These are phyloP conservation scores for Prunus armeniaca DNA, from an alignment of 306 rosid genomes.

Conservation along the genomic window DNA sequence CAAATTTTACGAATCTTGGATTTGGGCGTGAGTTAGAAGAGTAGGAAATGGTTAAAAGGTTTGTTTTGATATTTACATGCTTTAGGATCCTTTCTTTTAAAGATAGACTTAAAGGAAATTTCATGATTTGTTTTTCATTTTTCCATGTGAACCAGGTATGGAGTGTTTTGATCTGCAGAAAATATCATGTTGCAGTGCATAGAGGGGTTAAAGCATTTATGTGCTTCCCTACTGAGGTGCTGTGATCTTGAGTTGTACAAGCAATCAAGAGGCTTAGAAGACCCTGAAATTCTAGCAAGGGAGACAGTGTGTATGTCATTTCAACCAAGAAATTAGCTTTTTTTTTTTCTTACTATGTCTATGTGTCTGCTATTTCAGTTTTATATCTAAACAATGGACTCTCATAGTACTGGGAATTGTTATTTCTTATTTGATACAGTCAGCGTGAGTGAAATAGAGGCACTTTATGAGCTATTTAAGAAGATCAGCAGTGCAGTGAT, in stretches of 20 bases:
- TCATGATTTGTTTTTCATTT: constrained; percentile 13
- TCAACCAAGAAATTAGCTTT: constrained; percentile 5
- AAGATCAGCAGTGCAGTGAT: constrained; percentile 96
- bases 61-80: constrained; percentile 3
- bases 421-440: constrained; percentile 46
- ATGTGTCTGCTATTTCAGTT: not conserved
- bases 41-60: constrained; percentile 83
- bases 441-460: constrained; percentile 97
- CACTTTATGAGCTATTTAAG: constrained; percentile 95
- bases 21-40: constrained; percentile 32
- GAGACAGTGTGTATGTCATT: constrained; percentile 85
- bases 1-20: constrained; percentile 23
- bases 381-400: not conserved
- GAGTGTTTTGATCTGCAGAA: constrained; percentile 57
- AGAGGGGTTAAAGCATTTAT: constrained; percentile 59
- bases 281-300: constrained; percentile 85
- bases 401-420: constrained; percentile 9
- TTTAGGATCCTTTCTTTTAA: constrained; percentile 4
- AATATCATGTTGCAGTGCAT: constrained; percentile 85
- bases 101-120: constrained; percentile 13
- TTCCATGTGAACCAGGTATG: constrained; percentile 53
- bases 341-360: not conserved
- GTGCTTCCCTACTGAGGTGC: constrained; percentile 62
- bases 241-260: constrained; percentile 75
- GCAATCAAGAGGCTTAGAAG: constrained; percentile 78